phyloP scores from a whole-genome alignment of 768 basidiomycete species.

The Suillus plorans region DNA sequence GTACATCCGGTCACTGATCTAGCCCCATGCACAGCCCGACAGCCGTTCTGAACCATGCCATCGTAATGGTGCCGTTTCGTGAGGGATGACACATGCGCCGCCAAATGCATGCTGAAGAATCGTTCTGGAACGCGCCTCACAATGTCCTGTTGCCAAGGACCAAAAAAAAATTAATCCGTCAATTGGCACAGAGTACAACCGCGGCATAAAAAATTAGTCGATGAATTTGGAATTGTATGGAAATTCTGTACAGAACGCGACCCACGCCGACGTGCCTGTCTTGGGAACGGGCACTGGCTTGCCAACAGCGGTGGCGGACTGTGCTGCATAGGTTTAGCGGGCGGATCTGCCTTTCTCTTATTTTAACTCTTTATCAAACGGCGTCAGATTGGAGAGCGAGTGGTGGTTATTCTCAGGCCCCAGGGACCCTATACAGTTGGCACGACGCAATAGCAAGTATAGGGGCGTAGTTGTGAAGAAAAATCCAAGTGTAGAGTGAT shows the following conservation, averaged over 20 bases:
- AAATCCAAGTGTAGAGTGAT: neutral
- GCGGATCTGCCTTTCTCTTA: neutral
- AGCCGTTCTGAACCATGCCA: neutral
- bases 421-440: neutral
- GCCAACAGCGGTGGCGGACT: neutral
- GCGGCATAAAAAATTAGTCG: neutral
- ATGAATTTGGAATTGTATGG: neutral
- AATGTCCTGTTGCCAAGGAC: neutral
- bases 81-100: neutral
- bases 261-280: neutral
- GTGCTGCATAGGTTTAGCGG: neutral
- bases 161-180: neutral
- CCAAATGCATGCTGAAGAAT: neutral
- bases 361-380: neutral
- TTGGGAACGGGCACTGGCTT: neutral
- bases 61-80: neutral
- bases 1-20: neutral
- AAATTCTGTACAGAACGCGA: neutral
- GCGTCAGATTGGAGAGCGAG: neutral
- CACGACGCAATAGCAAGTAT: no score
- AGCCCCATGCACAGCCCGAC: neutral
- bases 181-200: neutral
- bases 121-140: neutral
- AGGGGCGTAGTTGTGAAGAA: slow-evolving; percentile 1
- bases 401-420: neutral